These are phyloP conservation scores for Rhodotorula toruloides DNA, from an alignment of 768 basidiomycete species.

Conservation along the genomic window DNA sequence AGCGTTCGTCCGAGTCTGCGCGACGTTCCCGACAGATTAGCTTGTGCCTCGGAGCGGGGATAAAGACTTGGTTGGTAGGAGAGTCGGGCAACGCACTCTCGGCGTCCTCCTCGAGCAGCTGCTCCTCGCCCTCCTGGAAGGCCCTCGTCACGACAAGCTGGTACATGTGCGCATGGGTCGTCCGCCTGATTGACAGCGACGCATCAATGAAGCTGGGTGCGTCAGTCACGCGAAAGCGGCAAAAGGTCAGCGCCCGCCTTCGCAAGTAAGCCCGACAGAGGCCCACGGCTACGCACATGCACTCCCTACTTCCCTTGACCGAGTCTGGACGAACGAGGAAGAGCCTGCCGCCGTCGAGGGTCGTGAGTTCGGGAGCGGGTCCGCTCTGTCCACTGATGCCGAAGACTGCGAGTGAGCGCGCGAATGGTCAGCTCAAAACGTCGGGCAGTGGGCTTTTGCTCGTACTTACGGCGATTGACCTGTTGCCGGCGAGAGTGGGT, in stretches of 20 bases:
- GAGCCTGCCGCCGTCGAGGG: conserved; percentile 84
- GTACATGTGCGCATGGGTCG: conserved; percentile 59
- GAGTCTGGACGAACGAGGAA: conserved; percentile 86
- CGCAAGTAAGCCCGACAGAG: background rate
- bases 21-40: background rate
- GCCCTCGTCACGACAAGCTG: conserved; percentile 94
- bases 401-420: conserved; percentile 4
- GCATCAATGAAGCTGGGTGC: conserved; percentile 80
- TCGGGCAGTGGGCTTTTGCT: too few species aligned
- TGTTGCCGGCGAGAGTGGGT: background rate
- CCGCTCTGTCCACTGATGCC: conserved; percentile 4
- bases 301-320: conserved; percentile 86
- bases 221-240: background rate
- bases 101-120: conserved; percentile 80
- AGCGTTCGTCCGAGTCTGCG: conserved; percentile 85
- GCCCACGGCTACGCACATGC: conserved; percentile 67
- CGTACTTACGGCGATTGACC: conserved; percentile 33
- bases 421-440: background rate
- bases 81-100: conserved; percentile 45
- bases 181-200: conserved; percentile 83
- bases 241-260: background rate
- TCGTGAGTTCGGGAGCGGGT: conserved; percentile 65
- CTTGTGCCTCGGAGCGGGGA: background rate
- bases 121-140: conserved; percentile 94
- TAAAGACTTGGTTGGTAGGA: too few species aligned